Percentiles rank a stretch among this genome's conserved stretches.
Conservation (phyloP, 148 eudicot genomes). For the Rhododendron griersonianum region DNA sequence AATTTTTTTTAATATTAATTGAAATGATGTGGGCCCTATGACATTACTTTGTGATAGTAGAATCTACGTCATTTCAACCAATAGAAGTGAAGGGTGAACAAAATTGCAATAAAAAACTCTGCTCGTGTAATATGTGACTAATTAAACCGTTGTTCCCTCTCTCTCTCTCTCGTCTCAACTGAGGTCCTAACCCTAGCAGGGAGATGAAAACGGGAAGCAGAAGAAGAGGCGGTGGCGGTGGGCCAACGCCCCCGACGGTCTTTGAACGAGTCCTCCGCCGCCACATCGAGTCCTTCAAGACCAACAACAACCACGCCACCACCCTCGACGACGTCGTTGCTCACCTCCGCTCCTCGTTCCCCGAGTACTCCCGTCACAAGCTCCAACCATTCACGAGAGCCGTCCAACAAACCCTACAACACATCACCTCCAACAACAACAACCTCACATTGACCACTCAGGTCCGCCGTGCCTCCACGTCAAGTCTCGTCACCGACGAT, state of each 20-base stretch:
- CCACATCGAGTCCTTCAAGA: conserved; percentile 15
- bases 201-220: neutral
- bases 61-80: too few species aligned
- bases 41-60: too few species aligned
- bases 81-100: too few species aligned
- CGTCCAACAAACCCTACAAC: conserved; percentile 14
- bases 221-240: conserved; percentile 3
- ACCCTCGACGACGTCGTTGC: conserved; percentile 26
- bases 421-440: neutral
- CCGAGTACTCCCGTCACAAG: conserved; percentile 27
- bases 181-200: neutral
- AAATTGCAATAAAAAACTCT: too few species aligned
- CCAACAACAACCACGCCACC: neutral
- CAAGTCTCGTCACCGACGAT: neutral
- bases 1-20: too few species aligned
- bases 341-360: conserved; percentile 25
- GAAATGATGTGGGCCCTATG: too few species aligned
- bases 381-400: conserved; percentile 19
- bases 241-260: neutral
- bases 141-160: neutral
- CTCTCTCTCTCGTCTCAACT: neutral
- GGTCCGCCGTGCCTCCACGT: neutral
- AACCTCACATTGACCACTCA: neutral
- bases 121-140: too few species aligned
- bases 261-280: conserved; percentile 24